phyloP scores from a whole-genome alignment of 345 rosid species.

The Arabidopsis arenosa region DNA sequence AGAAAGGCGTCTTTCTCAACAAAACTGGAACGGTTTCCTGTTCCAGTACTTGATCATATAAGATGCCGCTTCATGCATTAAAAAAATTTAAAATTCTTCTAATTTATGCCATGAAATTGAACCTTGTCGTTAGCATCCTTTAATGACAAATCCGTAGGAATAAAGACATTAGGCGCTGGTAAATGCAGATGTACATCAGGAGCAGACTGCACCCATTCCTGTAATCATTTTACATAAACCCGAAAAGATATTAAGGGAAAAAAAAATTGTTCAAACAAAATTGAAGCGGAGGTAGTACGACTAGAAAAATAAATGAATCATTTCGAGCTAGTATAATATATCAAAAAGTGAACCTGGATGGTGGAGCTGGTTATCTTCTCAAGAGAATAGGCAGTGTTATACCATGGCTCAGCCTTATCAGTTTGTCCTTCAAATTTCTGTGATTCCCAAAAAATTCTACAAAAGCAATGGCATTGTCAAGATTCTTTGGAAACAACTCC shows the following conservation, averaged over 20 bases:
- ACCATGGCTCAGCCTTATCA: conserved; percentile 87
- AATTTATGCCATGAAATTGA: conserved; percentile 14
- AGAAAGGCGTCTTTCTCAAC: conserved; percentile 65
- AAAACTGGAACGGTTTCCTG: conserved; percentile 72
- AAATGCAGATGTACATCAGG: conserved; percentile 73
- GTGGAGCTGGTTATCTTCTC: conserved; percentile 59
- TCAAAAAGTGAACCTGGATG: conserved; percentile 63
- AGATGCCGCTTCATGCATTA: conserved; percentile 27
- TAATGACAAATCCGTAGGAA: conserved; percentile 84
- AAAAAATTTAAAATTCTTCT: background rate
- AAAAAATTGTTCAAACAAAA: background rate
- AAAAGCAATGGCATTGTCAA: conserved; percentile 37
- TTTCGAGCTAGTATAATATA: conserved; percentile 16
- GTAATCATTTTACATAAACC: conserved; percentile 42
- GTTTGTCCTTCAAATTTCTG: conserved; percentile 87
- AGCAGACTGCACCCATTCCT: conserved; percentile 81
- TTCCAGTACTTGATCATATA: conserved; percentile 39
- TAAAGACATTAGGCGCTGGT: conserved; percentile 72
- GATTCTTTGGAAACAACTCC: conserved; percentile 20
- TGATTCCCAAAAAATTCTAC: conserved; percentile 92
- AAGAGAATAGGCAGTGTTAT: conserved; percentile 77
- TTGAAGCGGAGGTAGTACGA: background rate
- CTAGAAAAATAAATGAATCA: conserved; percentile 1
- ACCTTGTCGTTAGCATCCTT: conserved; percentile 74
- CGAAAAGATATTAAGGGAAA: background rate